Percentiles rank a stretch among this genome's conserved stretches.
These are phyloP conservation scores for Chalciporus piperatus DNA, from an alignment of 768 basidiomycete species.

Conservation along the genomic window DNA sequence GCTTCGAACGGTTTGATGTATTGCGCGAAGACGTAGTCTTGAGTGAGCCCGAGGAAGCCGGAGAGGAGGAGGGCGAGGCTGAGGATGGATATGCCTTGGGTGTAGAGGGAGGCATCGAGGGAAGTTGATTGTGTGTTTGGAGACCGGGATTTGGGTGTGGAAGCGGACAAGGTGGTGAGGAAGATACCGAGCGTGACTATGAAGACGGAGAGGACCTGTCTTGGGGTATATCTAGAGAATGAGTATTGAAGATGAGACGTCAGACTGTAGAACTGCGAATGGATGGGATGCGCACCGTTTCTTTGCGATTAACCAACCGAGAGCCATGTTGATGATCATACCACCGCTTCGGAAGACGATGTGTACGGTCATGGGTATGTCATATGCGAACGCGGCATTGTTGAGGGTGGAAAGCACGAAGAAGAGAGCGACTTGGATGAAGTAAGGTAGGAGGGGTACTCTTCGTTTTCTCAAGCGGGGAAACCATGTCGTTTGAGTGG, in stretches of 20 bases:
- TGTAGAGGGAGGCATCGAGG: conserved; percentile 40
- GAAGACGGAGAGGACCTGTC: conserved; percentile 73
- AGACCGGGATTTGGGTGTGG: conserved; percentile 31
- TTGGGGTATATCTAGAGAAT: conserved; percentile 49
- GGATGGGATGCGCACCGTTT: conserved; percentile 48
- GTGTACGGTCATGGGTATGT: conserved; percentile 88
- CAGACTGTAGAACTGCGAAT: too few relatives aligned
- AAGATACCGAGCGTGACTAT: conserved; percentile 78
- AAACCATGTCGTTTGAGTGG: conserved; percentile 7
- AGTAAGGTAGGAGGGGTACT: conserved; percentile 71
- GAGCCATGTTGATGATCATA: conserved; percentile 75
- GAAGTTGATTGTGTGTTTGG: background rate
- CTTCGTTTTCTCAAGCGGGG: conserved; percentile 58
- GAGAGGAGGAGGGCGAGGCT: conserved; percentile 74
- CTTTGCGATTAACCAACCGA: conserved; percentile 66
- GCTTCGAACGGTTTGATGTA: conserved; percentile 37
- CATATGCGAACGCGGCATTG: conserved; percentile 85
- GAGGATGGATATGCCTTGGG: conserved; percentile 71
- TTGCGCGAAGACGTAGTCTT: conserved; percentile 72
- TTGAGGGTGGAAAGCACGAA: conserved; percentile 79
- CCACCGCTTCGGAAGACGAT: conserved; percentile 94
- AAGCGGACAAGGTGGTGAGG: conserved; percentile 78
- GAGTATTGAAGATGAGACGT: background rate
- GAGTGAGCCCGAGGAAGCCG: conserved; percentile 78
- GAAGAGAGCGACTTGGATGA: conserved; percentile 80